Percentiles rank a stretch among this genome's conserved stretches.
Conservation (phyloP, 495 filamentous ascomycete genomes). For the Cenococcum geophilum region DNA sequence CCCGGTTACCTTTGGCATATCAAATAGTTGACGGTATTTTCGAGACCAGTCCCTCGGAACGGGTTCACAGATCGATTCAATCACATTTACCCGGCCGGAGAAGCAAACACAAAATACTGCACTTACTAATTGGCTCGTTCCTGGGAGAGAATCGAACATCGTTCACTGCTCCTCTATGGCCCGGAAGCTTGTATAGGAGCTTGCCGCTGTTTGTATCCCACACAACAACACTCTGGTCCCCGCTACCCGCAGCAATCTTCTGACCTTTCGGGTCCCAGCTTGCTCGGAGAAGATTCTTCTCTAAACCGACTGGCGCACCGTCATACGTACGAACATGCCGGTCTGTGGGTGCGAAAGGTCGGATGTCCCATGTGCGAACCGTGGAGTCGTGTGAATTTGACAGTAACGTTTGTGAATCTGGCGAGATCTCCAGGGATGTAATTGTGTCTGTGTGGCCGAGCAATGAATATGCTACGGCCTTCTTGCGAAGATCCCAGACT, state of each 20-base stretch:
- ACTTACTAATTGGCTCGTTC: slow-evolving; percentile 85
- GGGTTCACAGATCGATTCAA: too few species aligned
- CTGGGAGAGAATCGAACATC: slow-evolving; percentile 83
- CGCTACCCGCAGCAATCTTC: slow-evolving; percentile 81
- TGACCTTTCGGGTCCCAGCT: slow-evolving; percentile 87
- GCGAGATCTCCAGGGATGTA: slow-evolving; percentile 82
- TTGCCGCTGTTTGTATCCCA: slow-evolving; percentile 82
- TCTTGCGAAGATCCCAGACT: slow-evolving; percentile 93
- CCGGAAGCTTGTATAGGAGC: slow-evolving; percentile 87
- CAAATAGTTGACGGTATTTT: too few species aligned
- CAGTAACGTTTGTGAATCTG: slow-evolving; percentile 81
- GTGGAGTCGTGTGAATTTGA: slow-evolving; percentile 93
- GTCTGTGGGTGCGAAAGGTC: slow-evolving; percentile 86
- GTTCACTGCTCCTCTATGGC: slow-evolving; percentile 93
- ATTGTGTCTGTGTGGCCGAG: slow-evolving; percentile 86
- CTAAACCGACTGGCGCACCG: slow-evolving; percentile 76
- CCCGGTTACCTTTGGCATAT: too few species aligned
- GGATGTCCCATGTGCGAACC: slow-evolving; percentile 91
- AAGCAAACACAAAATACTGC: slow-evolving; percentile 6
- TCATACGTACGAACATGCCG: slow-evolving; percentile 79
- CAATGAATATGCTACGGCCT: slow-evolving; percentile 78
- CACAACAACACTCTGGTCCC: slow-evolving; percentile 82
- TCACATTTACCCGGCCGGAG: background rate
- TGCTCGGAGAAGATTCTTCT: slow-evolving; percentile 86
- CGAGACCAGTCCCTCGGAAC: too few species aligned